A percentile compares a stretch with the other conserved stretches of the same genome.
Conservation (phyloP, 2,329 filamentous ascomycete species). For the Aspergillus costaricaensis region DNA sequence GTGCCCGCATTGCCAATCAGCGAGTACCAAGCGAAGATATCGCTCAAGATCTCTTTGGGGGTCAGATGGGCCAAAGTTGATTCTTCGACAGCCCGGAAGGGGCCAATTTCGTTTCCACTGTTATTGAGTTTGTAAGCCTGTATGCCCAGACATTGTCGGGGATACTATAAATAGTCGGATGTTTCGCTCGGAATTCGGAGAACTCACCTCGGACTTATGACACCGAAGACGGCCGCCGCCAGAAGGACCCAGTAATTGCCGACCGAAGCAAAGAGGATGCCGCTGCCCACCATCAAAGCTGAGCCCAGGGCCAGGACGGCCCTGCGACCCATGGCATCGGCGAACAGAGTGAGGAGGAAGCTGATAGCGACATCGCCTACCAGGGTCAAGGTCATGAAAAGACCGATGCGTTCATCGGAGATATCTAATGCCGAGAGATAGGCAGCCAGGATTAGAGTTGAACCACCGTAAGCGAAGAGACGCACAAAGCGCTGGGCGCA, state of each 20-base stretch:
- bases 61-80: conserved; percentile 65
- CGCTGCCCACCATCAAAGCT: conserved; percentile 59
- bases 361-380: conserved; percentile 62
- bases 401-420: conserved; percentile 60
- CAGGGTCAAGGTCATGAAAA: conserved; percentile 67
- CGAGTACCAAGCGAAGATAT: conserved; percentile 67
- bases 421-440: conserved; percentile 60
- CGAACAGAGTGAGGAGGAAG: conserved; percentile 59
- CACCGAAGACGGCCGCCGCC: conserved; percentile 60
- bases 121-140: background rate
- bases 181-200: background rate
- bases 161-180: background rate
- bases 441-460: conserved; percentile 62
- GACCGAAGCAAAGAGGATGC: conserved; percentile 55
- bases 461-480: conserved; percentile 66
- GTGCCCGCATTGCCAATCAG: conserved; percentile 59
- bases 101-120: conserved; percentile 65
- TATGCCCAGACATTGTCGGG: background rate
- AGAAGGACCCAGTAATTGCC: conserved; percentile 63
- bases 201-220: conserved; percentile 58
- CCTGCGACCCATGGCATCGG: conserved; percentile 60
- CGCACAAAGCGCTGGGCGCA: conserved; percentile 50
- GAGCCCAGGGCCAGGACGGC: conserved; percentile 57
- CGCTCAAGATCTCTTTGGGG: conserved; percentile 54
- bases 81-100: conserved; percentile 68